Percentiles rank a stretch among this genome's conserved stretches.
Conservation (phyloP, 2,329 filamentous ascomycete genomes). For the Curvularia spicifera region DNA sequence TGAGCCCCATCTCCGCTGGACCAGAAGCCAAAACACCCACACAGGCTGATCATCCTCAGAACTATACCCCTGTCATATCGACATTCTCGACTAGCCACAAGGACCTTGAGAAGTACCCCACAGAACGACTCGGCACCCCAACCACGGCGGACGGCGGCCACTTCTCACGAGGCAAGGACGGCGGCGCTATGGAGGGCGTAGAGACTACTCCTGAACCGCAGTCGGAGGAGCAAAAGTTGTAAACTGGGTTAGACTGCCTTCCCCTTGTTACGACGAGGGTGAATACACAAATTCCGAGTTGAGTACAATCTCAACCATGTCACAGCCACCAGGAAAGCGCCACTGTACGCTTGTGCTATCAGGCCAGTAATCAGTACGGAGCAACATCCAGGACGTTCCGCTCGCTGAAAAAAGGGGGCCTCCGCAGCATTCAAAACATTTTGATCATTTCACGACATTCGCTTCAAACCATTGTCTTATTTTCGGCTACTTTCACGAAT, state of each 20-base stretch:
- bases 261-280: neutral
- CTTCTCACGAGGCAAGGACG: slow-evolving; percentile 29
- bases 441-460: slow-evolving; percentile 37
- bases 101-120: slow-evolving; percentile 57
- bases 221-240: slow-evolving; percentile 21
- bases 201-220: slow-evolving; percentile 27
- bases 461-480: slow-evolving; percentile 42
- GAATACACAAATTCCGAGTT: neutral
- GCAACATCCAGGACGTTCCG: neutral
- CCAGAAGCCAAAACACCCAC: slow-evolving; percentile 52
- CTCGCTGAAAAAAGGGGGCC: neutral
- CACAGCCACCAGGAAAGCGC: neutral
- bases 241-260: slow-evolving; percentile 2
- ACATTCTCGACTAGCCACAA: slow-evolving; percentile 60
- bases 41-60: slow-evolving; percentile 44
- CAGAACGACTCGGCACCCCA: slow-evolving; percentile 50
- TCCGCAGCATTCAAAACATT: neutral
- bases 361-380: neutral
- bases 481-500: slow-evolving; percentile 27
- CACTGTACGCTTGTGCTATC: neutral
- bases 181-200: slow-evolving; percentile 38
- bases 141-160: slow-evolving; percentile 36
- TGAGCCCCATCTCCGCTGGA: slow-evolving; percentile 42
- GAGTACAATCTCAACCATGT: neutral
- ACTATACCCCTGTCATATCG: slow-evolving; percentile 56